A percentile compares a stretch with the other conserved stretches of the same genome.
These are phyloP conservation scores for Fraxinus sp. DNA, from an alignment of 305 asterid genomes.

Conservation along the genomic window DNA sequence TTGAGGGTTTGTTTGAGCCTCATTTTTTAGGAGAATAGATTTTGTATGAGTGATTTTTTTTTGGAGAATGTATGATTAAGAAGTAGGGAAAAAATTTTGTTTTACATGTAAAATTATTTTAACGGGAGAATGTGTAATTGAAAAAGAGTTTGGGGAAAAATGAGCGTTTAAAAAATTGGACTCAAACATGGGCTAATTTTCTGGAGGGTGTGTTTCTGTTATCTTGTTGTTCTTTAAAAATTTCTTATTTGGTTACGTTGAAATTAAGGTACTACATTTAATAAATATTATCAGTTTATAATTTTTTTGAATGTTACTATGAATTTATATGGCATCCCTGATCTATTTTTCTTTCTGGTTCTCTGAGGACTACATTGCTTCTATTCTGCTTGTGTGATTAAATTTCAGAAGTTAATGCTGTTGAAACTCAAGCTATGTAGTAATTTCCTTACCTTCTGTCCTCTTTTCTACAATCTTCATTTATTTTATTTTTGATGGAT, in stretches of 20 bases:
- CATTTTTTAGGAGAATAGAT: not conserved
- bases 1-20: not conserved
- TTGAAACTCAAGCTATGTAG: conserved; percentile 8
- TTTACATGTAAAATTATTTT: not conserved
- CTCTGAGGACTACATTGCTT: not conserved
- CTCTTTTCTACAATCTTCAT: not conserved
- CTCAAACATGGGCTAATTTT: not conserved
- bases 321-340: not conserved
- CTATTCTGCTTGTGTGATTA: not conserved
- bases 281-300: not conserved
- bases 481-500: conserved; percentile 10
- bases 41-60: not conserved
- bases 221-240: not conserved
- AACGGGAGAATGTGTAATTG: not conserved
- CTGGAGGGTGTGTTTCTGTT: not conserved
- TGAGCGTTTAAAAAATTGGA: not conserved
- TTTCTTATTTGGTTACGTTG: not conserved
- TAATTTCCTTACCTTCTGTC: not conserved
- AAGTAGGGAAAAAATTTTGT: not conserved
- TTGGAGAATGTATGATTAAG: not conserved
- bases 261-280: not conserved
- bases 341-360: not conserved
- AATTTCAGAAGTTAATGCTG: not conserved
- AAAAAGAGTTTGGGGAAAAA: not conserved
- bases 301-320: no score